These are phyloP conservation scores for Fomitopsis serialis DNA, from an alignment of 768 basidiomycete genomes.

Conservation along the genomic window DNA sequence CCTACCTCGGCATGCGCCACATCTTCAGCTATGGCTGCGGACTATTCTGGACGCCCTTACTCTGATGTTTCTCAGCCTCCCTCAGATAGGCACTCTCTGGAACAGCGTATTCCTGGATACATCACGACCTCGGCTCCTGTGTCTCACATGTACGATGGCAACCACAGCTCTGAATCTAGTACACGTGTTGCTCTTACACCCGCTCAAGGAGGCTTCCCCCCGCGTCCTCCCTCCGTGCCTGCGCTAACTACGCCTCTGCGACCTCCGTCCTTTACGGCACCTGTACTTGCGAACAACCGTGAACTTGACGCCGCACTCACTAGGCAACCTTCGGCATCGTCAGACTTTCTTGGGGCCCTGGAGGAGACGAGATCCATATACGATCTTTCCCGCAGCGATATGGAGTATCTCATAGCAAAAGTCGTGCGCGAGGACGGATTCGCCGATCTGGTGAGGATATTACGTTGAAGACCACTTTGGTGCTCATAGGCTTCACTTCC, in stretches of 20 bases:
- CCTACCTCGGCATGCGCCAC: constrained; percentile 8
- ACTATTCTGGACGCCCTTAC: constrained; percentile 7
- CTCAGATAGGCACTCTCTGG: neutral
- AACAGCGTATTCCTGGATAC: neutral
- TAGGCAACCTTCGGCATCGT: neutral
- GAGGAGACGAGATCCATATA: constrained; percentile 46
- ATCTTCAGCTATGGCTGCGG: constrained; percentile 3
- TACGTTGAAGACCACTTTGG: neutral
- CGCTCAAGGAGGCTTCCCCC: too few relatives aligned
- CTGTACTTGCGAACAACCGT: neutral
- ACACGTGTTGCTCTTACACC: too few relatives aligned
- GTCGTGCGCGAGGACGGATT: constrained; percentile 77
- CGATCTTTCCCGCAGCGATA: constrained; percentile 40
- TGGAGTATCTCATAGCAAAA: constrained; percentile 54
- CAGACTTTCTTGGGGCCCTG: constrained; percentile 29
- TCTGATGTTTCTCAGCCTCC: neutral
- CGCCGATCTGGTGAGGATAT: constrained; percentile 49
- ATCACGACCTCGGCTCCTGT: too few relatives aligned
- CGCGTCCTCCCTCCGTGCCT: too few relatives aligned
- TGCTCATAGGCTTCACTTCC: neutral
- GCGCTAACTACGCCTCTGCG: too few relatives aligned
- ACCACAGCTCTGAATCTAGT: too few relatives aligned
- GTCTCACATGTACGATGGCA: too few relatives aligned
- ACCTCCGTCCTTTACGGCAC: neutral
- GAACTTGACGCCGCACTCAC: neutral